Percentiles rank a stretch among this genome's conserved stretches.
Conservation (phyloP, 768 basidiomycete genomes). For the Tulasnella sp. region DNA sequence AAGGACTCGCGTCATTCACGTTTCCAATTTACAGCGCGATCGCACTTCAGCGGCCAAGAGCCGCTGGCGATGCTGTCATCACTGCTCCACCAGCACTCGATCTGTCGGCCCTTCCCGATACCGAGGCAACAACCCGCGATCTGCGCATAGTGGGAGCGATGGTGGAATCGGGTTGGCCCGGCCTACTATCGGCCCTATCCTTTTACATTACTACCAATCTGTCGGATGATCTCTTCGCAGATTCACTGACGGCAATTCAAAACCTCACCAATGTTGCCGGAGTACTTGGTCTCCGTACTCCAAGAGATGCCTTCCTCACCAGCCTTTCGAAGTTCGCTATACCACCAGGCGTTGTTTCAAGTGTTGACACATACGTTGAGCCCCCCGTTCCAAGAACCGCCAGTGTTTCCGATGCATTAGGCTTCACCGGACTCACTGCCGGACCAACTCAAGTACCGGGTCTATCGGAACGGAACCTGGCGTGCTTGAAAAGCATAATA, state of each 20-base stretch:
- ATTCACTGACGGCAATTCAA: slow-evolving; percentile 71
- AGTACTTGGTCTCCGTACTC: slow-evolving; percentile 74
- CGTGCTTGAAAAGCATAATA: slow-evolving; percentile 77
- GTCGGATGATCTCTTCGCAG: slow-evolving; percentile 83
- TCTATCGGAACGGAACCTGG: slow-evolving; percentile 80
- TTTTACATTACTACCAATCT: slow-evolving; percentile 85
- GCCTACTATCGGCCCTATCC: slow-evolving; percentile 78
- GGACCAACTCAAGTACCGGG: slow-evolving; percentile 47
- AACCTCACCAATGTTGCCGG: slow-evolving; percentile 81
- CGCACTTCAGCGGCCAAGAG: slow-evolving; percentile 50
- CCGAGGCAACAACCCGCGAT: slow-evolving; percentile 43
- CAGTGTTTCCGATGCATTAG: slow-evolving; percentile 44
- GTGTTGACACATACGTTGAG: slow-evolving; percentile 51
- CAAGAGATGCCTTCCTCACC: slow-evolving; percentile 87
- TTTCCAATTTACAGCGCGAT: slow-evolving; percentile 65
- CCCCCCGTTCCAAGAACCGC: slow-evolving; percentile 50
- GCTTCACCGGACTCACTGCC: slow-evolving; percentile 33
- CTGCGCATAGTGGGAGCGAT: slow-evolving; percentile 60
- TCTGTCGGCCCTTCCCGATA: slow-evolving; percentile 39
- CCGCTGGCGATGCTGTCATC: slow-evolving; percentile 50
- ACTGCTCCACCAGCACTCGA: slow-evolving; percentile 68
- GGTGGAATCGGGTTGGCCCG: slow-evolving; percentile 85
- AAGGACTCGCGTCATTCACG: slow-evolving; percentile 67
- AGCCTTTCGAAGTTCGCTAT: slow-evolving; percentile 85
- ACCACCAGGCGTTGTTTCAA: slow-evolving; percentile 80